These are phyloP conservation scores for Cryphonectria naterciae DNA, from an alignment of 2,329 filamentous ascomycete species.

Conservation along the genomic window DNA sequence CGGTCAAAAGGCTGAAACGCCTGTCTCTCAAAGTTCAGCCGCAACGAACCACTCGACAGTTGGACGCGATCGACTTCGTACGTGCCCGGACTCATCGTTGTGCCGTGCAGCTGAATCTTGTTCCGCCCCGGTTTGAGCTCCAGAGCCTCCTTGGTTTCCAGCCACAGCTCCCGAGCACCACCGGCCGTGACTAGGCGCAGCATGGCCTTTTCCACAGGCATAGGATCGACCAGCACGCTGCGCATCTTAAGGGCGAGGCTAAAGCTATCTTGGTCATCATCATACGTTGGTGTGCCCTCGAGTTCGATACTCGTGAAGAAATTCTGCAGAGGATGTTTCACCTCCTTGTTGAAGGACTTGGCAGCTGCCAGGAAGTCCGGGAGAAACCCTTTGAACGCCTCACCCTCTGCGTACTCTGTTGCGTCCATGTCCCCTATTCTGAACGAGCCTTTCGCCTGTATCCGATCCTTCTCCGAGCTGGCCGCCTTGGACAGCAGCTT, in stretches of 20 bases:
- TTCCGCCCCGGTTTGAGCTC: constrained; percentile 60
- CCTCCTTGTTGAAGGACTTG: constrained; percentile 55
- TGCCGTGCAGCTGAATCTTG: constrained; percentile 49
- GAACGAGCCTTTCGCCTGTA: constrained; percentile 44
- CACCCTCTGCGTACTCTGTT: constrained; percentile 39
- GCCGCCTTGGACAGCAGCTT: constrained; percentile 73
- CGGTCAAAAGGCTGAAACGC: constrained; percentile 51
- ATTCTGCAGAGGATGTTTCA: constrained; percentile 69
- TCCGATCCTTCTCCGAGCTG: constrained; percentile 54
- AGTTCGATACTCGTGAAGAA: constrained; percentile 76
- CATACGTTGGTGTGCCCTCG: constrained; percentile 70
- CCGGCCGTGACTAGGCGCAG: constrained; percentile 64
- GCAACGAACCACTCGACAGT: constrained; percentile 65
- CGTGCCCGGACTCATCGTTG: constrained; percentile 67
- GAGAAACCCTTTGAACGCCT: constrained; percentile 53
- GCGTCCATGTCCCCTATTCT: constrained; percentile 34
- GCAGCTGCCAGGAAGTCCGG: constrained; percentile 52
- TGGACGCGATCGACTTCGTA: constrained; percentile 77
- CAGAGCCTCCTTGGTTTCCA: constrained; percentile 40
- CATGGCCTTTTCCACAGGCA: constrained; percentile 67
- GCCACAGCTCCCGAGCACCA: constrained; percentile 61
- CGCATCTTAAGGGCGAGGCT: constrained; percentile 68
- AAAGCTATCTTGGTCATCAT: constrained; percentile 75
- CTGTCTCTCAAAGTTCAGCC: constrained; percentile 68
- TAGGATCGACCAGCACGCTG: constrained; percentile 72